These are phyloP conservation scores for Escovopsis weberi DNA, from an alignment of 2,329 filamentous ascomycete genomes.

Conservation along the genomic window DNA sequence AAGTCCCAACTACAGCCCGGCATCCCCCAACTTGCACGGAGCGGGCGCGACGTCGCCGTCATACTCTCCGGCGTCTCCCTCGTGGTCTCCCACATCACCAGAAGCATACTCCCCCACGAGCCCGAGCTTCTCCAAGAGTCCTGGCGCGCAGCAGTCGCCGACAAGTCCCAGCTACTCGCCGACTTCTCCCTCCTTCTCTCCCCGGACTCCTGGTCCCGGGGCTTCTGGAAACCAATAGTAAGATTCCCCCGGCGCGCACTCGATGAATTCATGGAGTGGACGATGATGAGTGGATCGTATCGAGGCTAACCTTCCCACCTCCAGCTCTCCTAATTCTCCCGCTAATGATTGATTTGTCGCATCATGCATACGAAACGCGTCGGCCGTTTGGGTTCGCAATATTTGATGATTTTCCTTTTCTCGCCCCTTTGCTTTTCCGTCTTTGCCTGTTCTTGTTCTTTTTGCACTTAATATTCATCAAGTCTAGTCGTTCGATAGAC, in stretches of 20 bases:
- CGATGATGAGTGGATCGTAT: too few species aligned
- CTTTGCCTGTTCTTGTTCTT: slow-evolving; percentile 1
- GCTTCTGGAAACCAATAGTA: slow-evolving; percentile 29
- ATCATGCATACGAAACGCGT: slow-evolving; percentile 21
- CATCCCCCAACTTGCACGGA: slow-evolving; percentile 39
- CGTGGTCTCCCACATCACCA: slow-evolving; percentile 63
- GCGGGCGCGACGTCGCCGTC: slow-evolving; percentile 38
- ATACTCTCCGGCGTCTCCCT: slow-evolving; percentile 58
- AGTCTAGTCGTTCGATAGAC: too few species aligned
- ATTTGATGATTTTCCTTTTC: slow-evolving; percentile 5
- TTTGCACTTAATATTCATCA: not conserved
- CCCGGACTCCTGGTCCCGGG: slow-evolving; percentile 29
- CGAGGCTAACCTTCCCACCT: not conserved
- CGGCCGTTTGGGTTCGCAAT: slow-evolving; percentile 12
- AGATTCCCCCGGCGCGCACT: slow-evolving; percentile 7
- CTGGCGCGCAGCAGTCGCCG: slow-evolving; percentile 42
- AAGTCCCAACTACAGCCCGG: slow-evolving; percentile 58
- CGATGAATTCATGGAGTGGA: not conserved
- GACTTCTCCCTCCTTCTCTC: slow-evolving; percentile 33
- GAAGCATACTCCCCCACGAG: slow-evolving; percentile 49
- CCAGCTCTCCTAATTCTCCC: slow-evolving; percentile 29
- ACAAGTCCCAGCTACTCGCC: slow-evolving; percentile 63
- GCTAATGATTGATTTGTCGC: slow-evolving; percentile 24
- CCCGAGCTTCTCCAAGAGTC: slow-evolving; percentile 41
- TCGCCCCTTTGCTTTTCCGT: slow-evolving; percentile 9